These are phyloP conservation scores for Forsythia viridissima DNA, from an alignment of 257 asterid genomes.

Conservation along the genomic window DNA sequence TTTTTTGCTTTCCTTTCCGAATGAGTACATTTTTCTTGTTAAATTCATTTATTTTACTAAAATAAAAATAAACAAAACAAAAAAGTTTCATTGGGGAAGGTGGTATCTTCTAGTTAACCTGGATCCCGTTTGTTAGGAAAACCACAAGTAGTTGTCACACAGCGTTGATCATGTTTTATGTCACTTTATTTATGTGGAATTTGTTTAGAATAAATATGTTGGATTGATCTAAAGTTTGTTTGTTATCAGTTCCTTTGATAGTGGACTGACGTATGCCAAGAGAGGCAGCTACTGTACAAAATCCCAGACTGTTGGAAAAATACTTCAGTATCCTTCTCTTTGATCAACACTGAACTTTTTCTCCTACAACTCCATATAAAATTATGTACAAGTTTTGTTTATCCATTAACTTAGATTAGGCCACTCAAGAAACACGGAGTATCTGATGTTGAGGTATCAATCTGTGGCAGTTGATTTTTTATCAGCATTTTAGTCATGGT, in stretches of 20 bases:
- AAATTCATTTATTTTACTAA: not conserved
- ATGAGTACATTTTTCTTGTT: not conserved
- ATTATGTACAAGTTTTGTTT: conserved; percentile 28
- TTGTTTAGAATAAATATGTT: conserved; percentile 16
- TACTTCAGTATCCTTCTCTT: conserved; percentile 77
- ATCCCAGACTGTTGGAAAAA: conserved; percentile 59
- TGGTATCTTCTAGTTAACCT: too few relatives aligned
- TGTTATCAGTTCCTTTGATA: conserved; percentile 70
- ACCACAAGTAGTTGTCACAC: too few relatives aligned
- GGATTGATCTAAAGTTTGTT: conserved; percentile 17
- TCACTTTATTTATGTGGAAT: not conserved
- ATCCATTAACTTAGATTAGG: conserved; percentile 63
- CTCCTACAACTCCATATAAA: not conserved
- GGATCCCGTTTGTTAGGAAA: too few relatives aligned
- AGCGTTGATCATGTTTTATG: too few relatives aligned
- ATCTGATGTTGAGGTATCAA: conserved; percentile 75
- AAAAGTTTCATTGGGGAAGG: too few relatives aligned
- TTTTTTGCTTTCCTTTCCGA: not conserved
- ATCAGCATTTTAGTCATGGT: conserved; percentile 14
- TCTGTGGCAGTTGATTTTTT: conserved; percentile 17
- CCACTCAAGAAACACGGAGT: conserved; percentile 76
- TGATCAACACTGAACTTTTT: not conserved
- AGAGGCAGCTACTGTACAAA: conserved; percentile 48
- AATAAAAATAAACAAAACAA: too few relatives aligned
- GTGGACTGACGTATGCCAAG: conserved; percentile 74